These are phyloP conservation scores for Raffaelea albimanens DNA, from an alignment of 2,329 filamentous ascomycete species.

Conservation along the genomic window DNA sequence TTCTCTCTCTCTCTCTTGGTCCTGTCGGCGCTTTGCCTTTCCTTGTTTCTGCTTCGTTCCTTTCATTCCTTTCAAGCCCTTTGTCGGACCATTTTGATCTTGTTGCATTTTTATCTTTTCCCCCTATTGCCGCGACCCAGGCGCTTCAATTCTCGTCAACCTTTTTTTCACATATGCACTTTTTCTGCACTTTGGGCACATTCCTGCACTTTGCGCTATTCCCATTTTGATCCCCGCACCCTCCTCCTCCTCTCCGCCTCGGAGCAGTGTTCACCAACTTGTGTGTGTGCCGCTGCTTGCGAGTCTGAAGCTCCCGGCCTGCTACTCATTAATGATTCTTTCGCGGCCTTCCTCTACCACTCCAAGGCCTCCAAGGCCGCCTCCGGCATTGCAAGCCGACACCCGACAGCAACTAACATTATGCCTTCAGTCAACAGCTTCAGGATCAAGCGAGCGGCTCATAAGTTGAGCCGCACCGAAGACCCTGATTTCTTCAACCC, in stretches of 20 bases:
- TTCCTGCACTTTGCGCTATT: too few relatives aligned
- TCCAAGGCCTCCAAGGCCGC: background rate
- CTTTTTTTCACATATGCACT: too few relatives aligned
- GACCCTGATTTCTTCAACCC: conserved; percentile 31
- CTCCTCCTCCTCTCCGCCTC: too few relatives aligned
- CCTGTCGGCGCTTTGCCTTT: background rate
- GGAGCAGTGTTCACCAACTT: too few relatives aligned
- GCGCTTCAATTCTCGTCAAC: background rate
- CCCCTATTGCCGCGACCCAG: background rate
- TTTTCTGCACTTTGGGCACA: too few relatives aligned
- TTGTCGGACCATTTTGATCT: background rate
- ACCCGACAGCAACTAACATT: conserved; percentile 10
- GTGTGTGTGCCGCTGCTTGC: background rate
- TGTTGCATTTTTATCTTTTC: background rate
- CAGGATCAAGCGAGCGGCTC: conserved; percentile 34
- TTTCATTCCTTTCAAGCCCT: background rate
- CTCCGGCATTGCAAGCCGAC: background rate
- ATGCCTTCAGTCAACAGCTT: conserved; percentile 33
- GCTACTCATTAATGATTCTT: background rate
- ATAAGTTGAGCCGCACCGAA: conserved; percentile 29
- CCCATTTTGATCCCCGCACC: too few relatives aligned
- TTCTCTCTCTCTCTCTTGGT: conserved; percentile 1
- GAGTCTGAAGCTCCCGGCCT: too few relatives aligned
- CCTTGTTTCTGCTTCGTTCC: background rate
- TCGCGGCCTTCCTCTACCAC: background rate